Evolutionary conservation across 768 basidiomycete species (phyloP).

Genomic region (Rhizopogon vulgaris): DNA sequence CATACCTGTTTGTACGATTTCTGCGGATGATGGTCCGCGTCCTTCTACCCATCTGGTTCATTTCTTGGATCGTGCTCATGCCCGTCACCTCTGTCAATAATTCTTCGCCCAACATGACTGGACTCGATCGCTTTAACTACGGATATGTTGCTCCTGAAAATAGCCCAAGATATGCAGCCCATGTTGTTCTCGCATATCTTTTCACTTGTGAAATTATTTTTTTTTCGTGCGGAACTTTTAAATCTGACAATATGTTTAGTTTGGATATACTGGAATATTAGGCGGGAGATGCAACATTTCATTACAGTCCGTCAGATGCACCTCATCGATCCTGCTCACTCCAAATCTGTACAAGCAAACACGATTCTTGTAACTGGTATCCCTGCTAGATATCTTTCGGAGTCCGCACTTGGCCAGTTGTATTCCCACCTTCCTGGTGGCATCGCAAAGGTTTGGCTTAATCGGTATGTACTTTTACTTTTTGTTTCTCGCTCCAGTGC

Average conservation of each 20-base stretch:
- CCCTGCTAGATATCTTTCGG: constrained; percentile 70
- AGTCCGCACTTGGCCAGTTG: constrained; percentile 55
- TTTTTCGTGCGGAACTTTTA: neutral
- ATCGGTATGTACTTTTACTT: constrained; percentile 43
- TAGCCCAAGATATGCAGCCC: constrained; percentile 65
- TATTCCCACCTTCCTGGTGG: constrained; percentile 89
- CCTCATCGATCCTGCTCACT: constrained; percentile 69
- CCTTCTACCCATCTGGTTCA: constrained; percentile 84
- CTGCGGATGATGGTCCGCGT: constrained; percentile 77
- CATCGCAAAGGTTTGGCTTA: constrained; percentile 88
- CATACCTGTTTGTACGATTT: constrained; percentile 92
- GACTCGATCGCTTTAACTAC: constrained; percentile 70
- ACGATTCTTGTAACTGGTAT: constrained; percentile 91
- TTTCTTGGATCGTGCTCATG: constrained; percentile 83
- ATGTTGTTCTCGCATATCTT: constrained; percentile 67
- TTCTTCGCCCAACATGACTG: constrained; percentile 34
- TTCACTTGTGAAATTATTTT: constrained; percentile 64
- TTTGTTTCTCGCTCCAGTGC: neutral
- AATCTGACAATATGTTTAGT: constrained; percentile 31
- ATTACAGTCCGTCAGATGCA: constrained; percentile 74
- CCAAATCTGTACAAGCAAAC: constrained; percentile 77
- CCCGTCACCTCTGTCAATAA: constrained; percentile 65
- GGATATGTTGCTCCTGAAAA: constrained; percentile 61
- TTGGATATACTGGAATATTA: constrained; percentile 85
- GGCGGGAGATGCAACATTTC: constrained; percentile 75